A percentile compares a stretch with the other conserved stretches of the same genome.
Conservation (phyloP, 106 monocot genomes). For the Dactylorhiza incarnata region DNA sequence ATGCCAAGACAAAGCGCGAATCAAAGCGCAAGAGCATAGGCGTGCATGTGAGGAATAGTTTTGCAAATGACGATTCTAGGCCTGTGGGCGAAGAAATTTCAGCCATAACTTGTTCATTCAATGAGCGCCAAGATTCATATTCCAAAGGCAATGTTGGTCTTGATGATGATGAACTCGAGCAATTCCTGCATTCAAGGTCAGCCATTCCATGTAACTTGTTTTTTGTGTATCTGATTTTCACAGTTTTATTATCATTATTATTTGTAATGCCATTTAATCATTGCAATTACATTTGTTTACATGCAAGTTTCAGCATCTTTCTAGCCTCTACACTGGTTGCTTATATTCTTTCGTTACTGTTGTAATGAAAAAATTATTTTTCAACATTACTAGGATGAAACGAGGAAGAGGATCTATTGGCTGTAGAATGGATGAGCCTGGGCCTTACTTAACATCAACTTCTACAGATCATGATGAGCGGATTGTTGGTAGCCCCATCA, state of each 20-base stretch:
- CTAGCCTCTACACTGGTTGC: neutral
- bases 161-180: conserved; percentile 71
- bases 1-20: conserved; percentile 29
- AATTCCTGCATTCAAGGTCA: conserved; percentile 81
- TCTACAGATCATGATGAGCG: conserved; percentile 9
- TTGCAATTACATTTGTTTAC: neutral
- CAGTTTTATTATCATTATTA: neutral
- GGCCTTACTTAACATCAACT: conserved; percentile 44
- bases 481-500: neutral
- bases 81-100: conserved; percentile 10
- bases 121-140: conserved; percentile 1
- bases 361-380: neutral
- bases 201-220: conserved; percentile 1
- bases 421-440: conserved; percentile 94
- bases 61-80: conserved; percentile 10
- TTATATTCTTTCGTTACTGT: neutral
- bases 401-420: conserved; percentile 85
- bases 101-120: neutral
- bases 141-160: conserved; percentile 43
- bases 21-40: conserved; percentile 13
- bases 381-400: conserved; percentile 44
- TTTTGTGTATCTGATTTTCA: neutral
- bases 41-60: conserved; percentile 12
- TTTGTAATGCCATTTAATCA: neutral
- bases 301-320: neutral